Evolutionary conservation across 2,329 filamentous ascomycete genomes (phyloP).

Genomic region (Rhynchosporium agropyri): DNA sequence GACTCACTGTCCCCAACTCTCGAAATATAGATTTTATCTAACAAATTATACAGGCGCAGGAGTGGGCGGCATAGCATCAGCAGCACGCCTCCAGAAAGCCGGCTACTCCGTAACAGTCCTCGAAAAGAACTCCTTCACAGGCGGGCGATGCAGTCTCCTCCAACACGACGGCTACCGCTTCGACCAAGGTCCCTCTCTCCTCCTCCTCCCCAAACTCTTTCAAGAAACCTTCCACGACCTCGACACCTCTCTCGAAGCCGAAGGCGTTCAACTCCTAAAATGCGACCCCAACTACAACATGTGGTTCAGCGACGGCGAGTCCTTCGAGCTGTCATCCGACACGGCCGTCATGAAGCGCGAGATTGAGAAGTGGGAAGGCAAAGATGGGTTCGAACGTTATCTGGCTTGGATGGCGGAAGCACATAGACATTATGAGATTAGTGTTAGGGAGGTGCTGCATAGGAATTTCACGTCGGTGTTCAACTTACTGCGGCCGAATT

Average conservation of each 20-base stretch:
- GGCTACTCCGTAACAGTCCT: slow-evolving; percentile 73
- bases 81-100: slow-evolving; percentile 70
- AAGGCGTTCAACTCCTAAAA: slow-evolving; percentile 69
- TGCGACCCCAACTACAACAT: slow-evolving; percentile 78
- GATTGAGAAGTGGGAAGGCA: slow-evolving; percentile 73
- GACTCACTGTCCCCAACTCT: neutral
- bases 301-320: slow-evolving; percentile 69
- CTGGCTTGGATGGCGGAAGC: slow-evolving; percentile 67
- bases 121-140: slow-evolving; percentile 76
- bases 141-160: slow-evolving; percentile 71
- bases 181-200: slow-evolving; percentile 75
- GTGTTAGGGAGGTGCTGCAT: slow-evolving; percentile 64
- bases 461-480: slow-evolving; percentile 66
- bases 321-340: slow-evolving; percentile 68
- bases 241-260: slow-evolving; percentile 63
- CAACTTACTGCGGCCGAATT: slow-evolving; percentile 59
- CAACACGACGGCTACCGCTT: slow-evolving; percentile 65
- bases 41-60: slow-evolving; percentile 59
- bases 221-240: slow-evolving; percentile 69
- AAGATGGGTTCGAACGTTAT: slow-evolving; percentile 70
- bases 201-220: slow-evolving; percentile 73
- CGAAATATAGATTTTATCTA: slow-evolving; percentile 3
- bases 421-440: slow-evolving; percentile 71
- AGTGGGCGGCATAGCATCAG: slow-evolving; percentile 70
- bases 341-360: slow-evolving; percentile 70